phyloP scores from a whole-genome alignment of 2,329 filamentous ascomycete genomes.

The Hypoxylon sp. region DNA sequence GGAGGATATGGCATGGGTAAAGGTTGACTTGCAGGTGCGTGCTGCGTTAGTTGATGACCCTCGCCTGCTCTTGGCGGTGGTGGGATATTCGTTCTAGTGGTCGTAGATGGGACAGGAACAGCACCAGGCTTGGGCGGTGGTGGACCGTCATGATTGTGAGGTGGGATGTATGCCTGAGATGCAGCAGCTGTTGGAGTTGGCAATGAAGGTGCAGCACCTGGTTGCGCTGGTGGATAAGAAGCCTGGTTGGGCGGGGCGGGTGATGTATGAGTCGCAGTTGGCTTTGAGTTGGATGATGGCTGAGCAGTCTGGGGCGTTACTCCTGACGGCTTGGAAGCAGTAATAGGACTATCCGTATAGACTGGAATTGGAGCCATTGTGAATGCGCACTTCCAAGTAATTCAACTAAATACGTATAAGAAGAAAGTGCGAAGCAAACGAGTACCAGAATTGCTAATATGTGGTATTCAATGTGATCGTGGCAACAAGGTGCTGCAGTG shows the following conservation, averaged over 20 bases:
- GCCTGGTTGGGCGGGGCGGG: slow-evolving; percentile 46
- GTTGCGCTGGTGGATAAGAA: slow-evolving; percentile 61
- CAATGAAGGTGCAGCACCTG: slow-evolving; percentile 63
- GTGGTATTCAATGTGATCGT: background rate
- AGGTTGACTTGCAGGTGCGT: slow-evolving; percentile 52
- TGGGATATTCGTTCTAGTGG: slow-evolving; percentile 57
- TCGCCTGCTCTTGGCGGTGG: slow-evolving; percentile 69
- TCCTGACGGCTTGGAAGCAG: slow-evolving; percentile 65
- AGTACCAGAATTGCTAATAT: background rate
- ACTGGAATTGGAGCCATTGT: slow-evolving; percentile 74
- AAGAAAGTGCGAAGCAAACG: background rate
- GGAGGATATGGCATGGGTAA: slow-evolving; percentile 58
- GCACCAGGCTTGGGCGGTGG: slow-evolving; percentile 72
- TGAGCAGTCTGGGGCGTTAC: slow-evolving; percentile 53
- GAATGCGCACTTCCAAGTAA: slow-evolving; percentile 17
- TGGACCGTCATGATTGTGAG: slow-evolving; percentile 58
- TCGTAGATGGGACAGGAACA: slow-evolving; percentile 61
- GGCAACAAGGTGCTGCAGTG: slow-evolving; percentile 4
- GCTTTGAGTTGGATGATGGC: slow-evolving; percentile 48
- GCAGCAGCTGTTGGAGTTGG: slow-evolving; percentile 63
- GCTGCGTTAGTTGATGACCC: slow-evolving; percentile 57
- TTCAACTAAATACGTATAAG: background rate
- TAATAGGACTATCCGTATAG: slow-evolving; percentile 71
- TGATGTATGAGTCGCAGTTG: slow-evolving; percentile 54
- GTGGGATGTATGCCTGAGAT: slow-evolving; percentile 54